Percentiles rank a stretch among this genome's conserved stretches.
These are phyloP conservation scores for Incumbomyces delicatus DNA, from an alignment of 2,329 filamentous ascomycete genomes.

Conservation along the genomic window DNA sequence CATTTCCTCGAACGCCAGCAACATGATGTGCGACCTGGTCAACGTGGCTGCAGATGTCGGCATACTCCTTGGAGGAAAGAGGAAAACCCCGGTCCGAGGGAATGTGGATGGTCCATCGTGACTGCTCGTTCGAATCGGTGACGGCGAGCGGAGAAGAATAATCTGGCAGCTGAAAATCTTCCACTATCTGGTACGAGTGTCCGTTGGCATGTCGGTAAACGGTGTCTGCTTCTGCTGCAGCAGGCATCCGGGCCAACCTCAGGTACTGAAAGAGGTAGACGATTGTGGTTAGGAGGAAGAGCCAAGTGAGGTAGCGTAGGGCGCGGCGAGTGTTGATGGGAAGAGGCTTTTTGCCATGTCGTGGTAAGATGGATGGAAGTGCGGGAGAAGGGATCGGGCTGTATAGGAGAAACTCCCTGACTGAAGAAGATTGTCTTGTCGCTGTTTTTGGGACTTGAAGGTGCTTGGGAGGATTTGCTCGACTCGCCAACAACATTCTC, in stretches of 20 bases:
- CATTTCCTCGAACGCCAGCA: constrained; percentile 42
- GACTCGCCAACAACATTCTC: constrained; percentile 27
- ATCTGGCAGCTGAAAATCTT: constrained; percentile 52
- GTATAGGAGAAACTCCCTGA: constrained; percentile 33
- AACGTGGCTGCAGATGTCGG: constrained; percentile 58
- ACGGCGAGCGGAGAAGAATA: constrained; percentile 65
- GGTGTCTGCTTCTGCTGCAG: constrained; percentile 13
- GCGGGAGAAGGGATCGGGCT: constrained; percentile 62
- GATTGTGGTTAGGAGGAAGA: constrained; percentile 41
- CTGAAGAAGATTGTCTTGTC: constrained; percentile 12
- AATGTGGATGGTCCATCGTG: constrained; percentile 75
- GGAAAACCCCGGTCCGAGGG: constrained; percentile 59
- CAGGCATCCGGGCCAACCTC: constrained; percentile 23
- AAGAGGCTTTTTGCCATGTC: constrained; percentile 52
- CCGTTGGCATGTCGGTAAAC: constrained; percentile 25
- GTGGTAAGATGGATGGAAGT: constrained; percentile 57
- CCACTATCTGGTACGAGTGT: constrained; percentile 57
- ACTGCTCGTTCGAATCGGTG: constrained; percentile 52
- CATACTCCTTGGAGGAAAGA: constrained; percentile 55
- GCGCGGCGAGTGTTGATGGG: constrained; percentile 50
- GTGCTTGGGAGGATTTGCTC: constrained; percentile 23
- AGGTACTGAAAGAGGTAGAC: constrained; percentile 36
- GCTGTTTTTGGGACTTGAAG: constrained; percentile 5
- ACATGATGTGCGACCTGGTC: constrained; percentile 54
- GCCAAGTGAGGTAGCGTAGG: constrained; percentile 47